Conservation (phyloP, 2,329 filamentous ascomycete species). For the Pochonia chlamydosporia region DNA sequence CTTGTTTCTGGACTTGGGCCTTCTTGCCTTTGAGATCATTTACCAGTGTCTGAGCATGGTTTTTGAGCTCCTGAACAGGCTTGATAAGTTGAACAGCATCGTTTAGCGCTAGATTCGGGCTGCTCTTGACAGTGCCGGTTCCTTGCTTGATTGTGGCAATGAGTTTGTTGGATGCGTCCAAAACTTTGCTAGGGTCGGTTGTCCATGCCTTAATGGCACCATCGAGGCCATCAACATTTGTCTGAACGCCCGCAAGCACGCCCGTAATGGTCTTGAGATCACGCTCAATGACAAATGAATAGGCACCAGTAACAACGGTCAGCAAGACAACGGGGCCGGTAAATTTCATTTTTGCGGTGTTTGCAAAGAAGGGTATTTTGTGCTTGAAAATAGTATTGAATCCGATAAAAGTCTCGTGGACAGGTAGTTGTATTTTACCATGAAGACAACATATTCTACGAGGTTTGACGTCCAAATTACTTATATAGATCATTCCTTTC, state of each 20-base stretch:
- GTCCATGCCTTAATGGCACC: background rate
- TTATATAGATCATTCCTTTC: too few species aligned
- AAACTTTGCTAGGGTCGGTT: background rate
- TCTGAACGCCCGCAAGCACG: conserved; percentile 3
- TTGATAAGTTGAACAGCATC: conserved; percentile 1
- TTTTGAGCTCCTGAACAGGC: conserved; percentile 2
- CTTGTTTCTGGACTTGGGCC: background rate
- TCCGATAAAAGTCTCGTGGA: too few species aligned
- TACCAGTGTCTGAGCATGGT: conserved; percentile 1
- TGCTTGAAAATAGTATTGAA: too few species aligned
- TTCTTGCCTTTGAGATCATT: conserved; percentile 1
- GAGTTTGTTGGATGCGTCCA: background rate
- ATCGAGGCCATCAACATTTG: background rate
- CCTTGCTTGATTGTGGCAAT: conserved; percentile 1
- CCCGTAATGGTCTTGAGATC: background rate
- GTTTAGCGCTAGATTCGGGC: background rate
- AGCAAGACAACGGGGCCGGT: background rate
- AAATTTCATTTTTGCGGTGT: conserved; percentile 9
- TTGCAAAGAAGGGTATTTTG: too few species aligned
- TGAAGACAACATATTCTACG: too few species aligned
- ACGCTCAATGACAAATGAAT: conserved; percentile 1
- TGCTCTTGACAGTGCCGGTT: background rate
- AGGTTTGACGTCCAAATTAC: too few species aligned
- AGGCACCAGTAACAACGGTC: conserved; percentile 1
- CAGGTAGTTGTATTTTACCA: too few species aligned